These are phyloP conservation scores for Cytospora piceae DNA, from an alignment of 2,329 filamentous ascomycete genomes.

Conservation along the genomic window DNA sequence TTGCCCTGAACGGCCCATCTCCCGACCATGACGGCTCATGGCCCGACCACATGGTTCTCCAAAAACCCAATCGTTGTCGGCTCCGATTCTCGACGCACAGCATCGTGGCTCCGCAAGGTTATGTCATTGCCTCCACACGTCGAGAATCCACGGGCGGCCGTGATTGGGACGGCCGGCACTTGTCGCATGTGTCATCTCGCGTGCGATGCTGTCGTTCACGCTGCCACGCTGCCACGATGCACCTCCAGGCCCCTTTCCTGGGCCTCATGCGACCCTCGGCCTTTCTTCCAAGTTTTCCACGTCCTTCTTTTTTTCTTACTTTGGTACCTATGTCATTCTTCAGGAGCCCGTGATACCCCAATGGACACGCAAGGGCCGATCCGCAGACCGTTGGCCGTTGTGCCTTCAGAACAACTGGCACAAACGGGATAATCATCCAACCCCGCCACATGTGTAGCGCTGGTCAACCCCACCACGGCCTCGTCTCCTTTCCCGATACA, in stretches of 20 bases:
- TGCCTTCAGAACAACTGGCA: conserved; percentile 5
- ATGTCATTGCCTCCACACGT: conserved; percentile 26
- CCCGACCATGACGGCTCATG: conserved; percentile 15
- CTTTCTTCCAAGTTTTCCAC: neutral
- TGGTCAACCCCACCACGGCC: conserved; percentile 1
- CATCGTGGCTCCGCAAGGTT: conserved; percentile 19
- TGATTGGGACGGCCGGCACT: conserved; percentile 17
- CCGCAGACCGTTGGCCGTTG: conserved; percentile 8
- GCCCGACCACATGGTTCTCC: conserved; percentile 29
- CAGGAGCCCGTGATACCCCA: neutral
- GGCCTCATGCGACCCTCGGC: conserved; percentile 16
- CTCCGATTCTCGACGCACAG: conserved; percentile 11
- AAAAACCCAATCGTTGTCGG: conserved; percentile 18
- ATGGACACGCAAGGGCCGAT: conserved; percentile 5
- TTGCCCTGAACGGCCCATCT: conserved; percentile 12
- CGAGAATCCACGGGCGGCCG: conserved; percentile 9
- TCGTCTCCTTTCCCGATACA: conserved; percentile 16
- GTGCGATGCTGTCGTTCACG: conserved; percentile 17
- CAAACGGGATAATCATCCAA: neutral
- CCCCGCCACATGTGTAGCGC: conserved; percentile 13
- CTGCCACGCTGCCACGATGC: neutral
- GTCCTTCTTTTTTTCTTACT: neutral
- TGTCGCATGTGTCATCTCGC: conserved; percentile 13
- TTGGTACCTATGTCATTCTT: conserved; percentile 1
- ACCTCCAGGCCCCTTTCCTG: neutral